These are phyloP conservation scores for Thecaphora frezii DNA, from an alignment of 1,284 basidiomycete genomes.

Conservation along the genomic window DNA sequence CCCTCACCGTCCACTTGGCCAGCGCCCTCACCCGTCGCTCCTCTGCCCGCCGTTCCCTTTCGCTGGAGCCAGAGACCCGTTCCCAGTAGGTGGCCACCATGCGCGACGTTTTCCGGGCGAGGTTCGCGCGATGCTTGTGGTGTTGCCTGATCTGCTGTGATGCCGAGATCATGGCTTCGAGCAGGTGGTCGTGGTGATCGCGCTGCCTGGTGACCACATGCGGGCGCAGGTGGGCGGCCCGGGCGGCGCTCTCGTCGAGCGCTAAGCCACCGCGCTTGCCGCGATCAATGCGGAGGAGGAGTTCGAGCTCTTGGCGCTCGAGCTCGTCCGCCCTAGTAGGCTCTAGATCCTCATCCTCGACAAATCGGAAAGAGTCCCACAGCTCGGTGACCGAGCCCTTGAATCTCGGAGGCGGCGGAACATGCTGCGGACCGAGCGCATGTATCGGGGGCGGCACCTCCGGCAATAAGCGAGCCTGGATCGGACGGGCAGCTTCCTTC, in stretches of 20 bases:
- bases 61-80: constrained; percentile 66
- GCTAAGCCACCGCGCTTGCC: constrained; percentile 29
- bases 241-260: constrained; percentile 15
- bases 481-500: constrained; percentile 22
- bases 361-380: constrained; percentile 21
- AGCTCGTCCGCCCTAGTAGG: constrained; percentile 4
- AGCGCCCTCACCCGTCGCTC: constrained; percentile 71
- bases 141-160: constrained; percentile 44
- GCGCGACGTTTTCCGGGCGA: constrained; percentile 66
- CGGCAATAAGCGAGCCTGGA: constrained; percentile 20
- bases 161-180: constrained; percentile 25
- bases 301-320: constrained; percentile 21
- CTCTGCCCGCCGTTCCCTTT: constrained; percentile 68
- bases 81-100: constrained; percentile 81
- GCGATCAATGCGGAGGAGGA: constrained; percentile 29
- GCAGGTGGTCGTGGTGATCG: constrained; percentile 38
- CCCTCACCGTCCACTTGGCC: constrained; percentile 71
- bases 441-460: constrained; percentile 27
- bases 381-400: constrained; percentile 20
- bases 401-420: constrained; percentile 18
- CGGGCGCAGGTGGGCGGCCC: constrained; percentile 18
- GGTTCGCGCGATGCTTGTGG: constrained; percentile 56
- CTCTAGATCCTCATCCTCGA: constrained; percentile 30
- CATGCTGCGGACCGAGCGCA: constrained; percentile 28
- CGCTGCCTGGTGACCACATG: constrained; percentile 23